Conservation (phyloP, 2,329 filamentous ascomycete genomes). For the Colletotrichum chlorophyti region DNA sequence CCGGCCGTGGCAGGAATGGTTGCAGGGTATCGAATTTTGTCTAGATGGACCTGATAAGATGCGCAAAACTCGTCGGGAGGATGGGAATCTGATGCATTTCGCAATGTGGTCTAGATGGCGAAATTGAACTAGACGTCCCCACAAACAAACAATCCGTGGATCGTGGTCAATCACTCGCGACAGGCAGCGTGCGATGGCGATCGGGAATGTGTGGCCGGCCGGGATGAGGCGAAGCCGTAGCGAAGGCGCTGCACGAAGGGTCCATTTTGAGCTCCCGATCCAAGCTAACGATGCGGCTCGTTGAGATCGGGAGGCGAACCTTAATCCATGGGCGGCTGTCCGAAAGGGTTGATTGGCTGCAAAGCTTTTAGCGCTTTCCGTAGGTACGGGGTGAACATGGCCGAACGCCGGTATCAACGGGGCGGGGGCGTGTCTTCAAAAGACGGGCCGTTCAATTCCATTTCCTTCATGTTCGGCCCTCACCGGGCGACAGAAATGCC, state of each 20-base stretch:
- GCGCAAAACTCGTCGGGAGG: not conserved
- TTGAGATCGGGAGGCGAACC: slow-evolving; percentile 33
- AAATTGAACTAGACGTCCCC: not conserved
- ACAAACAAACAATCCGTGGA: too few species aligned
- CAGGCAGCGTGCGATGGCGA: not conserved
- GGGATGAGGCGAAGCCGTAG: not conserved
- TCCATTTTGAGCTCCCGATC: slow-evolving; percentile 34
- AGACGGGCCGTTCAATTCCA: not conserved
- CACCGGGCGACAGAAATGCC: not conserved
- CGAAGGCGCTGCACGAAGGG: slow-evolving; percentile 18
- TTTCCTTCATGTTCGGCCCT: not conserved
- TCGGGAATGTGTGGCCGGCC: not conserved
- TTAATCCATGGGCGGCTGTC: not conserved
- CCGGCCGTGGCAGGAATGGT: not conserved
- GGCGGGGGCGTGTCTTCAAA: not conserved
- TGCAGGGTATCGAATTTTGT: not conserved
- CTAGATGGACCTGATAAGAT: slow-evolving; percentile 5
- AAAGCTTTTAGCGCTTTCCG: not conserved
- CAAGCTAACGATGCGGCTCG: slow-evolving; percentile 36
- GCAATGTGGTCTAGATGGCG: not conserved
- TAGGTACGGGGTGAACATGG: too few species aligned
- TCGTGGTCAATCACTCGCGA: slow-evolving; percentile 3
- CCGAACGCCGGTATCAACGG: not conserved
- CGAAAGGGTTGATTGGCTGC: slow-evolving; percentile 12
- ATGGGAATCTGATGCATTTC: slow-evolving; percentile 17